A percentile compares a stretch with the other conserved stretches of the same genome.
Evolutionary conservation across 768 basidiomycete species (phyloP).

Genomic region (Coprinopsis sp.): DNA sequence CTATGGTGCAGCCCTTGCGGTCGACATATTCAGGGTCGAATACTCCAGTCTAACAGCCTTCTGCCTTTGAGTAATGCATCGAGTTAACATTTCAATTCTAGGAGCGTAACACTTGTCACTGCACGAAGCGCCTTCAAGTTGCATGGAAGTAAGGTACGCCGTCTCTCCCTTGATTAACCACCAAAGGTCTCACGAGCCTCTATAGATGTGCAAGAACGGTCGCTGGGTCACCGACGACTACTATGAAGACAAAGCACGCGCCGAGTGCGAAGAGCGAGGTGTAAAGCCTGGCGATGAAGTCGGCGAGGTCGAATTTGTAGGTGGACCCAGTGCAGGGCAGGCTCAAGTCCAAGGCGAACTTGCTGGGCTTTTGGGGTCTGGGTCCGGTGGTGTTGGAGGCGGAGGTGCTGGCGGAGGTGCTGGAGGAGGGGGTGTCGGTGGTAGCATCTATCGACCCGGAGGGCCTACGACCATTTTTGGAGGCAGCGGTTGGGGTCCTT

Average conservation of each 20-base stretch:
- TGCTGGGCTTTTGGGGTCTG: slow-evolving; percentile 32
- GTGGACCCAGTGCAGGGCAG: slow-evolving; percentile 66
- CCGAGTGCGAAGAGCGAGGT: slow-evolving; percentile 76
- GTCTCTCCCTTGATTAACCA: no score
- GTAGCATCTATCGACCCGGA: slow-evolving; percentile 84
- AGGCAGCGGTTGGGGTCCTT: slow-evolving; percentile 78
- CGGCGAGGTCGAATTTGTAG: no score
- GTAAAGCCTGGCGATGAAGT: slow-evolving; percentile 79
- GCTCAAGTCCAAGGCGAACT: slow-evolving; percentile 44
- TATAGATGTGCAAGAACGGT: no score
- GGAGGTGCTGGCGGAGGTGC: slow-evolving; percentile 42
- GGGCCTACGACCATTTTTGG: slow-evolving; percentile 94
- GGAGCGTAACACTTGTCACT: slow-evolving; percentile 91
- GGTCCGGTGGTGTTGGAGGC: slow-evolving; percentile 23
- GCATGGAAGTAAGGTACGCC: slow-evolving; percentile 81
- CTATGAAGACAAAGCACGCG: slow-evolving; percentile 79
- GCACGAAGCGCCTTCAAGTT: slow-evolving; percentile 92
- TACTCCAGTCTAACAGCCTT: no score
- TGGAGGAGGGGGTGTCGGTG: no score
- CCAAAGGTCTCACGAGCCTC: no score
- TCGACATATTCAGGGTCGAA: no score
- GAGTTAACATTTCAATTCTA: no score
- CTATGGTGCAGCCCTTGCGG: no score
- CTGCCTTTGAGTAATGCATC: no score
- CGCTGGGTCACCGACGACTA: slow-evolving; percentile 95